A percentile compares a stretch with the other conserved stretches of the same genome.
Conservation (phyloP, 441 rosid genomes). For the Hura crepitans region DNA sequence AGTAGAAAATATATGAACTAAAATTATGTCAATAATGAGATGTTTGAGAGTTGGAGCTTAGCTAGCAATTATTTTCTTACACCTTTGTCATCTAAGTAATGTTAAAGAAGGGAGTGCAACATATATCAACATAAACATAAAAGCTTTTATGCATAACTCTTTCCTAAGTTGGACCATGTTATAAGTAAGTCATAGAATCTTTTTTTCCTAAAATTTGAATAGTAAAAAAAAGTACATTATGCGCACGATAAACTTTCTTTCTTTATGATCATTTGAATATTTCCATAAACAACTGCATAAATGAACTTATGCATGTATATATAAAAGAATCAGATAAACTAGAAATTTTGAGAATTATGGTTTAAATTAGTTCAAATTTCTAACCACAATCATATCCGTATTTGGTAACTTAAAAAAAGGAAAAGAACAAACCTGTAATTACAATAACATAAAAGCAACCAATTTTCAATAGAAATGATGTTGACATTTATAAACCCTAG, state of each 20-base stretch:
- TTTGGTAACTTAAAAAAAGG: background rate
- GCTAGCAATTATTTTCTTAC: background rate
- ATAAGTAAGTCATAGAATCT: slow-evolving; percentile 77
- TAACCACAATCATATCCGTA: background rate
- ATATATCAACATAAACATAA: background rate
- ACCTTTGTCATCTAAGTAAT: too few species aligned
- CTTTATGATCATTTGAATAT: background rate
- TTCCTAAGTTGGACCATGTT: slow-evolving; percentile 91
- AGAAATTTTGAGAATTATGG: background rate
- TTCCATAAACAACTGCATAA: background rate
- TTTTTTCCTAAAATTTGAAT: slow-evolving; percentile 57
- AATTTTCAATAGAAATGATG: background rate
- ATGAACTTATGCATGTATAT: background rate
- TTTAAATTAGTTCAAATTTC: background rate
- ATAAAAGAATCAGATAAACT: background rate
- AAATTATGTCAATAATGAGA: background rate
- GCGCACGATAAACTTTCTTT: background rate
- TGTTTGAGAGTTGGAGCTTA: background rate
- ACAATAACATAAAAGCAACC: background rate
- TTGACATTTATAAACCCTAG: slow-evolving; percentile 20
- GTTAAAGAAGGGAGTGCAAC: background rate
- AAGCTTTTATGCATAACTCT: slow-evolving; percentile 43
- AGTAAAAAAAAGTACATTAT: background rate
- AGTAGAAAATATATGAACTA: background rate
- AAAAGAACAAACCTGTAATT: background rate